These are phyloP conservation scores for Penicillium fuscoglaucum DNA, from an alignment of 2,329 filamentous ascomycete species.

Conservation along the genomic window DNA sequence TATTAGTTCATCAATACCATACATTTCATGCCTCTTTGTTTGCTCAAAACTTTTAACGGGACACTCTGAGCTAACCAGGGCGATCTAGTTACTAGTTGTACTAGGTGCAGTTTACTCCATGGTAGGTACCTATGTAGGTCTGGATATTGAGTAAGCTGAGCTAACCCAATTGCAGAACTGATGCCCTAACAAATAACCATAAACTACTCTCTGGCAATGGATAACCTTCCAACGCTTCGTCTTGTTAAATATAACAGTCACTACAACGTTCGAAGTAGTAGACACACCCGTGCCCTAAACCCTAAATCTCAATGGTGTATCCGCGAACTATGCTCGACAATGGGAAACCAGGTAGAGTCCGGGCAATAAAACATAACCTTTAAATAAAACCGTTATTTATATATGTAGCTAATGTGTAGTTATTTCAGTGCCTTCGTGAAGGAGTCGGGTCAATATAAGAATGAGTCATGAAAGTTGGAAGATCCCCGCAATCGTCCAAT, in stretches of 20 bases:
- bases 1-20: background rate
- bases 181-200: background rate
- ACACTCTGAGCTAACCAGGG: background rate
- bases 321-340: background rate
- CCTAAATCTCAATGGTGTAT: slow-evolving; percentile 30
- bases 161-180: background rate
- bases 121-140: background rate
- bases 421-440: background rate
- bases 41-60: too few relatives aligned
- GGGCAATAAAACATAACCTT: background rate
- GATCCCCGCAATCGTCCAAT: slow-evolving; percentile 24
- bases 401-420: background rate
- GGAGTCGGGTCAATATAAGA: background rate
- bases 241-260: background rate
- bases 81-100: background rate
- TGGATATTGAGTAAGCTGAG: background rate
- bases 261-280: background rate
- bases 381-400: too few relatives aligned
- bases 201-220: too few relatives aligned
- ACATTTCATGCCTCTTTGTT: too few relatives aligned
- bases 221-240: too few relatives aligned
- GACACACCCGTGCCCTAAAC: slow-evolving; percentile 33
- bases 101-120: too few relatives aligned
- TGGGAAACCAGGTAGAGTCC: background rate
- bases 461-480: slow-evolving; percentile 3